A percentile compares a stretch with the other conserved stretches of the same genome.
These are phyloP conservation scores for Pleurotus salmoneostramineus DNA, from an alignment of 768 basidiomycete genomes.

Conservation along the genomic window DNA sequence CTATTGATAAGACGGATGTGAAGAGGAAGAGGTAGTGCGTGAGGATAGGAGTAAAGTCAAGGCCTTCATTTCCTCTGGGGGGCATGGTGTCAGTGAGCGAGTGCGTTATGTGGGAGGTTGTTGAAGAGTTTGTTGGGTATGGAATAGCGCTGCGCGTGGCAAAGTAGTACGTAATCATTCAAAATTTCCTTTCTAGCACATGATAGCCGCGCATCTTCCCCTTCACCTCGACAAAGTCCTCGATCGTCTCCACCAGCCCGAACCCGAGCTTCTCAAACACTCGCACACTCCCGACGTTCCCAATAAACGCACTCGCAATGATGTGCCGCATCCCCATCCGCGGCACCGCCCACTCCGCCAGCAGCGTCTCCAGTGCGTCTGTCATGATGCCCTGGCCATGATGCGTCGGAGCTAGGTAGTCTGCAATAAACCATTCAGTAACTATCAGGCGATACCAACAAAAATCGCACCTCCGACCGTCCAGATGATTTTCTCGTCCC, in stretches of 20 bases:
- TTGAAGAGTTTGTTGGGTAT: background rate
- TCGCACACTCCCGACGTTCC: constrained; percentile 55
- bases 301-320: constrained; percentile 38
- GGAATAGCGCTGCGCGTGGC: background rate
- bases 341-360: constrained; percentile 60
- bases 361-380: constrained; percentile 49
- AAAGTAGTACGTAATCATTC: constrained; percentile 7
- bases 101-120: too few relatives aligned
- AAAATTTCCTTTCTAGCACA: constrained; percentile 27
- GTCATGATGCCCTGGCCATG: constrained; percentile 74
- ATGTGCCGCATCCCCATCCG: constrained; percentile 55
- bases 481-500: constrained; percentile 48
- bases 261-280: constrained; percentile 73
- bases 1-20: constrained; percentile 77
- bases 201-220: constrained; percentile 32
- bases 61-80: constrained; percentile 57
- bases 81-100: constrained; percentile 30
- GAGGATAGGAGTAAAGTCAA: constrained; percentile 85
- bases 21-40: constrained; percentile 91
- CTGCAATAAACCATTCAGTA: constrained; percentile 25
- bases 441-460: background rate
- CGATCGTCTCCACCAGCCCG: constrained; percentile 28
- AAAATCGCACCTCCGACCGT: constrained; percentile 37
- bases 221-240: constrained; percentile 31
- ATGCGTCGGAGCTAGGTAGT: constrained; percentile 56